phyloP scores from a whole-genome alignment of 2,329 filamentous ascomycete species.

The Diaporthe citrichinensis region DNA sequence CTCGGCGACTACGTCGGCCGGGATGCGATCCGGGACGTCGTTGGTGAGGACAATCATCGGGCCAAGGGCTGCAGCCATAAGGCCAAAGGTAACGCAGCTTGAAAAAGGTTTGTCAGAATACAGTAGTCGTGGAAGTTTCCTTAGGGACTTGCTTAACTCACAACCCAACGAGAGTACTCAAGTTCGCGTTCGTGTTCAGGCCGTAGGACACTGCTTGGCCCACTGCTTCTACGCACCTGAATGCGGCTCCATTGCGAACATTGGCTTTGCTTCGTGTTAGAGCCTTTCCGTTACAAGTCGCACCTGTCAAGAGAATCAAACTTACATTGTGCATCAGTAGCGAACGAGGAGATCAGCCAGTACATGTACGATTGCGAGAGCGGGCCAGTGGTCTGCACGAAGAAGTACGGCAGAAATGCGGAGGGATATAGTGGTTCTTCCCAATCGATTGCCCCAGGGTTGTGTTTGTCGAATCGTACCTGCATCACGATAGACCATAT shows the following conservation, averaged over 20 bases:
- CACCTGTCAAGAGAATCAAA: neutral
- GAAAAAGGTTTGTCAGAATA: neutral
- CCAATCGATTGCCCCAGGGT: conserved; percentile 62
- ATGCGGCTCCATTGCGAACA: conserved; percentile 58
- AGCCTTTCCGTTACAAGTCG: conserved; percentile 39
- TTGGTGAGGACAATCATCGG: conserved; percentile 58
- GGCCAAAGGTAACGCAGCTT: conserved; percentile 56
- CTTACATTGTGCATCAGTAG: conserved; percentile 56
- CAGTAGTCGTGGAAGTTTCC: too few relatives aligned
- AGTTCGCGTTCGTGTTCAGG: conserved; percentile 57
- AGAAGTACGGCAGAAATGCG: conserved; percentile 63
- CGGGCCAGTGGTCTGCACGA: conserved; percentile 57
- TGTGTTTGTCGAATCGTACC: conserved; percentile 53
- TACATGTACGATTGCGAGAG: conserved; percentile 61
- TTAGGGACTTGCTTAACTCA: conserved; percentile 44
- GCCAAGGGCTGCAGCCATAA: conserved; percentile 52
- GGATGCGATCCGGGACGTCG: conserved; percentile 55
- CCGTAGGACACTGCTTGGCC: conserved; percentile 58
- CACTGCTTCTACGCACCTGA: conserved; percentile 56
- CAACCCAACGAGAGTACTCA: conserved; percentile 55
- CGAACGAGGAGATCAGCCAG: conserved; percentile 59
- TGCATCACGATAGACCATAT: conserved; percentile 66
- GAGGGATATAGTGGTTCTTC: conserved; percentile 57
- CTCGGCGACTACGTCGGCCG: conserved; percentile 55
- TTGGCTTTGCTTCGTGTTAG: conserved; percentile 49